Evolutionary conservation across 75 land plant genomes (phyloP), one percentile per base, ranked within the genome.

Genomic region (Adiantum capillusveneris): DNA sequence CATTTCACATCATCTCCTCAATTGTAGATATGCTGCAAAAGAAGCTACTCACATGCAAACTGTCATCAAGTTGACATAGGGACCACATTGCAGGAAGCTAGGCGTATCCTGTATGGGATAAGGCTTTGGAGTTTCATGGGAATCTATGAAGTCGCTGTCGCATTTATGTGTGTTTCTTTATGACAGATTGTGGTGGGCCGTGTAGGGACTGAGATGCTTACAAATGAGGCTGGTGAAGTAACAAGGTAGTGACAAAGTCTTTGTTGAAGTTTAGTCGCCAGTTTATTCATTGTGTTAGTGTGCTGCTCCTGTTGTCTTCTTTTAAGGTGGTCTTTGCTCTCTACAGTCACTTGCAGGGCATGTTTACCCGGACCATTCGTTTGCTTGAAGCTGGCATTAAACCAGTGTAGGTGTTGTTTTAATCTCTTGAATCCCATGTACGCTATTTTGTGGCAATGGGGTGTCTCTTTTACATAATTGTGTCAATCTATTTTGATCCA

Each of bases 141-240:
- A n/a, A n/a, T n/a, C n/a, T n/a, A n/a, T n/a, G n/a, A n/a, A n/a
- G n/a, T n/a, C n/a, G n/a, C n/a, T n/a, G n/a, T n/a, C n/a, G n/a
- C n/a, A n/a, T n/a, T n/a, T n/a, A n/a, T n/a, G n/a, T n/a, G n/a
- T n/a, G n/a, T n/a, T n/a, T n/a, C 9, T 34, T 34, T 3, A 34
- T 34, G 37, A 68, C 80, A 92, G 97, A 93, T 89, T 74, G 98
- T 89, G 29, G 95, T 93, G 26, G 98, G 98, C 25, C 80, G 98
- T 46, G 77, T 60, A 51, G 98, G 98, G n/a, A 83, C 77, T 55
- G 96, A 89, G 53, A 85, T 59, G 76, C 87, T 93, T 18, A 89
- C 98, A 16, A 93, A 89, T 77, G 98, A 93, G 60, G 98, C 90
- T 45, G 98, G 98, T 63, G 98, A 93, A 75, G 85, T 93, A 17